Evolutionary conservation across 1,284 basidiomycete genomes (phyloP), one percentile per base, ranked within the genome.

Genomic region (Anthracocystis walkeri): DNA sequence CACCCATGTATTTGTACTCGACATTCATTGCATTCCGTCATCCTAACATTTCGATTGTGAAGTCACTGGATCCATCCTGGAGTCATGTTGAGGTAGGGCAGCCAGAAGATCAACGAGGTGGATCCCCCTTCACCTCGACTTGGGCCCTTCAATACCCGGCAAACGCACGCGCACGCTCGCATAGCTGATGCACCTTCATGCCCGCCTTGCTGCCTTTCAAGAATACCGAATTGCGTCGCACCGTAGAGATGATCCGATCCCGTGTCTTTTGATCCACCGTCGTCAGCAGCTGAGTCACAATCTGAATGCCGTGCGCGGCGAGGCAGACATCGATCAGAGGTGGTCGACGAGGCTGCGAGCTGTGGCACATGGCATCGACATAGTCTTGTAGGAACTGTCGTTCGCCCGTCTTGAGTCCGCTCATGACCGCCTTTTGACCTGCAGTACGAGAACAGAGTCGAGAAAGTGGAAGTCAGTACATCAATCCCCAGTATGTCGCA

Each of bases 211-310:
- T 83, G 33, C 82, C 76, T 54, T 83, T 82, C 44, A 85, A 72
- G 45, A 82, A 79, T 33, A 80, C 75, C 35, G 77, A 76, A 58
- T 84, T 81, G 62, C 75, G 74, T 38, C 81, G 77, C 33, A 85
- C 82, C 8, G 77, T 72, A 45, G 73, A 64, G 52, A 85, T 80
- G 71, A 84, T 77, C 4, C 66, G 60, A 7, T 77, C 76, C 31
- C 83, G 78, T 33, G 73, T 69, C 33, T 71, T 65, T 23, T 60
- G 63, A 11, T 59, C 44, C 45, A 80, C 74, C 45, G 79, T 70
- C n/a, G 82, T 85, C 46, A 85, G 68, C n/a, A 85, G 82, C 74
- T 79, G 78, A n/a, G 82, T 81, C 12, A 85, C 69, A 48, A 85
- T 82, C 56, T 84, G 82, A 16, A 83, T 66, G 3, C 83, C 83